Evolutionary conservation across 371 early-diverging fungal genomes (phyloP).

Genomic region (Mucor irregularis): DNA sequence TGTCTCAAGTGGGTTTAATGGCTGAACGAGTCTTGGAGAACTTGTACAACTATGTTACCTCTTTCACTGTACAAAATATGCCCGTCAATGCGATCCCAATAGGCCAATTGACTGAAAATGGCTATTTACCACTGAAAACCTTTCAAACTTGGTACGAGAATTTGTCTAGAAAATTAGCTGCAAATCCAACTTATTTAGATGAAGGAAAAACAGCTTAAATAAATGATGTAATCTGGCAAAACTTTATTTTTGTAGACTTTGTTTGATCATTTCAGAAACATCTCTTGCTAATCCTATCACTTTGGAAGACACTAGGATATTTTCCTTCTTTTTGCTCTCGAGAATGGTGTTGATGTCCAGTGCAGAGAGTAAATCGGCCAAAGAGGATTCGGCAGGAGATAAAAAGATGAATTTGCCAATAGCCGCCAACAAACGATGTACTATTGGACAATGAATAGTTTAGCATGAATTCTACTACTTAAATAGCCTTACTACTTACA

Average conservation of each 20-base stretch:
- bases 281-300: conserved; percentile 30
- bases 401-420: conserved; percentile 45
- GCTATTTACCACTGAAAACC: conserved; percentile 67
- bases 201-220: conserved; percentile 25
- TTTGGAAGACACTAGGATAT: conserved; percentile 20
- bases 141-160: conserved; percentile 89
- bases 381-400: conserved; percentile 33
- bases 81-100: conserved; percentile 60
- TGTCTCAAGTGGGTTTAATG: conserved; percentile 38
- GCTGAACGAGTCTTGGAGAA: conserved; percentile 61
- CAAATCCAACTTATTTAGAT: conserved; percentile 54
- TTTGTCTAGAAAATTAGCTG: conserved; percentile 58
- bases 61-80: conserved; percentile 65
- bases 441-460: conserved; percentile 5
- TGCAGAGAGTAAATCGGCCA: conserved; percentile 33
- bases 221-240: neutral
- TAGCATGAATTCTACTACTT: neutral
- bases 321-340: conserved; percentile 30
- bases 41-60: conserved; percentile 79
- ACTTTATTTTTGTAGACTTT: conserved; percentile 14
- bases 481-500: conserved; percentile 27
- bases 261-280: conserved; percentile 26
- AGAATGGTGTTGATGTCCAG: conserved; percentile 32
- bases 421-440: conserved; percentile 44
- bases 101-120: conserved; percentile 46